A percentile compares a stretch with the other conserved stretches of the same genome.
These are phyloP conservation scores for Nymphaea thermarum DNA, from an alignment of 164 flowering plant genomes.

Conservation along the genomic window DNA sequence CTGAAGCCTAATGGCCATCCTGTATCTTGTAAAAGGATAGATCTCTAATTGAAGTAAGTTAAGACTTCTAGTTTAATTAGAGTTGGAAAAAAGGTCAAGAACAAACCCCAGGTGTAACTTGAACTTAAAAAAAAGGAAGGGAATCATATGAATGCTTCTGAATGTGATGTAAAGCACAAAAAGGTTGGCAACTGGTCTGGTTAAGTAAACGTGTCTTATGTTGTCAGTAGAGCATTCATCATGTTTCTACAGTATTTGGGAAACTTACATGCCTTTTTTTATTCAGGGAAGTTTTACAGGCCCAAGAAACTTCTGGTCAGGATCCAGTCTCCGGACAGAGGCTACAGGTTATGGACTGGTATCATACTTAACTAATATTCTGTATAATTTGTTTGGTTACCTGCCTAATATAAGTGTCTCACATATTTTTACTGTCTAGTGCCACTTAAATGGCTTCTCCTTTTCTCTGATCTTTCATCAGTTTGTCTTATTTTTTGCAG, in stretches of 20 bases:
- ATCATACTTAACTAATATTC: conserved; percentile 4
- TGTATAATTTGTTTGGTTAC: background rate
- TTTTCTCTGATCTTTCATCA: background rate
- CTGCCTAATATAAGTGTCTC: too few relatives aligned
- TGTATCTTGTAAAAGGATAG: too few relatives aligned
- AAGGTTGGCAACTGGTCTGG: too few relatives aligned
- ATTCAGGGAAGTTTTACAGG: conserved; percentile 99
- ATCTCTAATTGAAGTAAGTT: too few relatives aligned
- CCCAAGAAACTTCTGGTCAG: conserved; percentile 89
- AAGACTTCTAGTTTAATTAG: too few relatives aligned
- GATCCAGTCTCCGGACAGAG: conserved; percentile 95
- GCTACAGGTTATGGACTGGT: conserved; percentile 99
- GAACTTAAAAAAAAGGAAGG: background rate
- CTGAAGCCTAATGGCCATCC: too few relatives aligned
- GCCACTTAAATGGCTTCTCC: background rate
- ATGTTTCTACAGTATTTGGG: conserved; percentile 6
- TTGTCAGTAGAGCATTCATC: too few relatives aligned
- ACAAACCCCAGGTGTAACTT: background rate
- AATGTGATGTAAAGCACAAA: background rate
- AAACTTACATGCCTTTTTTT: conserved; percentile 15
- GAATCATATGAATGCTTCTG: background rate
- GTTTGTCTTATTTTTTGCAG: conserved; percentile 28
- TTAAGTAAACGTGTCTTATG: too few relatives aligned
- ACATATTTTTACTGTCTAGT: too few relatives aligned
- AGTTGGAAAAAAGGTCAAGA: too few relatives aligned